A percentile compares a stretch with the other conserved stretches of the same genome.
phyloP scores from a whole-genome alignment of 2,329 filamentous ascomycete species.

The Penicillium sp. region DNA sequence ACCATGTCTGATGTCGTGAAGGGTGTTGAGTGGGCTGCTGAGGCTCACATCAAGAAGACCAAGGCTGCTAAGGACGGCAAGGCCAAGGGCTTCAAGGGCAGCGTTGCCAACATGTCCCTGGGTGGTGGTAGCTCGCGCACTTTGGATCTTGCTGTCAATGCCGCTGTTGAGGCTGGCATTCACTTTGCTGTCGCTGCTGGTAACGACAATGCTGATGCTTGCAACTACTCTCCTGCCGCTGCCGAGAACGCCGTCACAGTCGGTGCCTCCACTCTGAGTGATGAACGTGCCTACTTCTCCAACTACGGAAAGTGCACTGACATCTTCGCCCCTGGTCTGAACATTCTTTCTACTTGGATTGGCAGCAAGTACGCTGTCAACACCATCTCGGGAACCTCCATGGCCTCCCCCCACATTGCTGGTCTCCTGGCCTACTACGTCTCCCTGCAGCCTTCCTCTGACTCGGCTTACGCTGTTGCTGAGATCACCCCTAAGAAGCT shows the following conservation, averaged over 20 bases:
- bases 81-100: slow-evolving; percentile 97
- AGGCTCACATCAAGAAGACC: slow-evolving; percentile 73
- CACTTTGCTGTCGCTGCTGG: slow-evolving; percentile 98
- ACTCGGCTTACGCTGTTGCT: slow-evolving; percentile 88
- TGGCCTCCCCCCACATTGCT: slow-evolving; percentile 96
- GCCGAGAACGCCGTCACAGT: slow-evolving; percentile 92
- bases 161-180: slow-evolving; percentile 84
- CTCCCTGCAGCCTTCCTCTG: slow-evolving; percentile 85
- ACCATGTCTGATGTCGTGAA: slow-evolving; percentile 99
- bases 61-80: slow-evolving; percentile 80
- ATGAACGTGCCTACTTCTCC: slow-evolving; percentile 99
- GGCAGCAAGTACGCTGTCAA: slow-evolving; percentile 94
- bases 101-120: slow-evolving; percentile 98
- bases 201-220: slow-evolving; percentile 98
- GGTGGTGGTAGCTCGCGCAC: slow-evolving; percentile 94
- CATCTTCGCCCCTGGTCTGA: slow-evolving; percentile 96
- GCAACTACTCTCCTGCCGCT: slow-evolving; percentile 97
- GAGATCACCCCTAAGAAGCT: slow-evolving; percentile 90
- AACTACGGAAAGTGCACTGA: slow-evolving; percentile 99
- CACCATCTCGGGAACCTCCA: slow-evolving; percentile 98
- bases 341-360: slow-evolving; percentile 98
- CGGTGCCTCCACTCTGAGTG: slow-evolving; percentile 87
- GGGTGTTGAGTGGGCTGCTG: slow-evolving; percentile 92
- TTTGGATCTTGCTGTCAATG: slow-evolving; percentile 90
- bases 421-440: slow-evolving; percentile 98